Evolutionary conservation across 2,329 filamentous ascomycete species (phyloP).

Genomic region (Talaromyces funiculosus): DNA sequence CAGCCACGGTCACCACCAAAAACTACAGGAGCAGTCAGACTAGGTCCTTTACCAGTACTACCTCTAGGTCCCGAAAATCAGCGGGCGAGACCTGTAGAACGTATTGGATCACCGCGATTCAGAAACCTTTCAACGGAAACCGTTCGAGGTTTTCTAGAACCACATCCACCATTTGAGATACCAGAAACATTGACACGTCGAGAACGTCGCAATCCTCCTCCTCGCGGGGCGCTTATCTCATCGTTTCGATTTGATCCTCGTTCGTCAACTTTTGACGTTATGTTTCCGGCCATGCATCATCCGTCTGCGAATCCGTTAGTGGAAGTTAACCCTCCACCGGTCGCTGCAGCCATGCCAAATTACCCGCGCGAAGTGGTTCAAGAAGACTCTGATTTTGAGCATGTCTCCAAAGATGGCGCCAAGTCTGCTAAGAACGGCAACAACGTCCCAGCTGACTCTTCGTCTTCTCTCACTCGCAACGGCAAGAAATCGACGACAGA

Average conservation of each 20-base stretch:
- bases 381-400: not conserved
- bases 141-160: not conserved
- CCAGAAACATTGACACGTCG: not conserved
- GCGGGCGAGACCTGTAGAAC: not conserved
- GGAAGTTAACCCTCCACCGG: not conserved
- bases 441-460: not conserved
- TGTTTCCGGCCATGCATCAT: constrained; percentile 5
- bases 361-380: not conserved
- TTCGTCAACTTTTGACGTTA: constrained; percentile 4
- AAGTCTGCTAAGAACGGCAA: not conserved
- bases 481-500: not conserved
- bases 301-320: not conserved
- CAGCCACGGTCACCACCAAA: not conserved
- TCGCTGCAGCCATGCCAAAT: constrained; percentile 3
- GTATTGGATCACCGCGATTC: not conserved
- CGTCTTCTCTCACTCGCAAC: not conserved
- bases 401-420: not conserved
- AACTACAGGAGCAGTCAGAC: not conserved
- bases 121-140: not conserved
- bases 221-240: constrained; percentile 6
- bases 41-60: not conserved
- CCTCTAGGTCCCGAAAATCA: not conserved
- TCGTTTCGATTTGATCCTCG: constrained; percentile 6
- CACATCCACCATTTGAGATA: not conserved
- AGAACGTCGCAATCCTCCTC: not conserved